A percentile compares a stretch with the other conserved stretches of the same genome.
Conservation (phyloP, 495 filamentous ascomycete genomes). For the Penicillium roqueforti region DNA sequence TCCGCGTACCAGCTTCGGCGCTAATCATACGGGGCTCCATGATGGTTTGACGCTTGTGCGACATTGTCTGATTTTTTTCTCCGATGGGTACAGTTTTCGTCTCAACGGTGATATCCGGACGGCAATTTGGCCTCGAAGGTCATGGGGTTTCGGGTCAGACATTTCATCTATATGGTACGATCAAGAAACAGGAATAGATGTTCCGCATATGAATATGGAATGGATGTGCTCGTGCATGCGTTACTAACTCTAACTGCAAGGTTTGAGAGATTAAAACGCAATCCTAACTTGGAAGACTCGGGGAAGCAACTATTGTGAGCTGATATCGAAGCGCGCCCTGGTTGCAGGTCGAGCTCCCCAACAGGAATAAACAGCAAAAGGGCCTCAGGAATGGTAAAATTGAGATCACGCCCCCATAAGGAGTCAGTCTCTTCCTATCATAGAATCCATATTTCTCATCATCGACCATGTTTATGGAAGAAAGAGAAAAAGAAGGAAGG, state of each 20-base stretch:
- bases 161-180: not conserved
- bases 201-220: not conserved
- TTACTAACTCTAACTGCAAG: not conserved
- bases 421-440: slow-evolving; percentile 65
- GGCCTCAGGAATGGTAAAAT: slow-evolving; percentile 46
- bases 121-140: not conserved
- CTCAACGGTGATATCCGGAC: not conserved
- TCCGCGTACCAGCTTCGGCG: not conserved
- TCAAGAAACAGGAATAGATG: not conserved
- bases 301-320: not conserved
- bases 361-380: slow-evolving; percentile 15
- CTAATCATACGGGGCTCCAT: not conserved
- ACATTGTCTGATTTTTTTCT: not conserved
- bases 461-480: slow-evolving; percentile 40
- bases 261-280: not conserved
- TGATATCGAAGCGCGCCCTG: not conserved
- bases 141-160: not conserved
- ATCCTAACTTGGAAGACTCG: not conserved
- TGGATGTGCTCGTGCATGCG: not conserved
- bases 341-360: not conserved
- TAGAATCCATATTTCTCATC: slow-evolving; percentile 51
- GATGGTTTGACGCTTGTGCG: not conserved
- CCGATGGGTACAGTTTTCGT: not conserved
- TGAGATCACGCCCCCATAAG: slow-evolving; percentile 50
- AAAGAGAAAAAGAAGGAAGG: slow-evolving; percentile 18